Evolutionary conservation across 2,329 filamentous ascomycete genomes (phyloP).

Genomic region (Sporothrix curviconia): DNA sequence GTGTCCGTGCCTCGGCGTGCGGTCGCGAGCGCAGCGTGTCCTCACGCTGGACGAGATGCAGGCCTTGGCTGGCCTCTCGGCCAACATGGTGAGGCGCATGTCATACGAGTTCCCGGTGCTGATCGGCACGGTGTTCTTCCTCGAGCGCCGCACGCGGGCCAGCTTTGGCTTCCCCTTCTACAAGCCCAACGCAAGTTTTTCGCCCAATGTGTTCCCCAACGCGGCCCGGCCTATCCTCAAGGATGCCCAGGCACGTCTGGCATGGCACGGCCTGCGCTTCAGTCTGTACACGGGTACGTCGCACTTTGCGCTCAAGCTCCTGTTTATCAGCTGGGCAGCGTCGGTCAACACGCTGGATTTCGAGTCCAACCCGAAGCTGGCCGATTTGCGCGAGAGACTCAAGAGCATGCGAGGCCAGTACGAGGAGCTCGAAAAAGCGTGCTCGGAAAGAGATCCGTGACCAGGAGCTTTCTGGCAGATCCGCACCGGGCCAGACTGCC

Average conservation of each 20-base stretch:
- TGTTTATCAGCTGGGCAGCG: slow-evolving; percentile 12
- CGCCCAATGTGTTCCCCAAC: slow-evolving; percentile 15
- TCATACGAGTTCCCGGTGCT: slow-evolving; percentile 14
- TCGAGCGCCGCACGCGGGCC: slow-evolving; percentile 14
- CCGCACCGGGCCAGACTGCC: no score
- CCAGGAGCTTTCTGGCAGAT: no score
- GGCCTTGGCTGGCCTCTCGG: slow-evolving; percentile 16
- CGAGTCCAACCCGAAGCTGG: slow-evolving; percentile 13
- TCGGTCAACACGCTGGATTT: slow-evolving; percentile 10
- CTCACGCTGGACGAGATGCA: slow-evolving; percentile 20
- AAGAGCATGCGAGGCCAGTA: no score
- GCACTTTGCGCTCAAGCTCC: slow-evolving; percentile 10
- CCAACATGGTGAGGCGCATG: slow-evolving; percentile 11
- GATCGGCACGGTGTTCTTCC: background rate
- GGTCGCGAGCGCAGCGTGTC: slow-evolving; percentile 14
- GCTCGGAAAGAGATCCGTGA: no score
- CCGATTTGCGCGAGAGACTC: slow-evolving; percentile 13
- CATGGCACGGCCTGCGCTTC: slow-evolving; percentile 18
- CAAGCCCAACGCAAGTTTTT: slow-evolving; percentile 13
- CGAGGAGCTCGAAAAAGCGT: background rate
- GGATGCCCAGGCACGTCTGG: slow-evolving; percentile 9
- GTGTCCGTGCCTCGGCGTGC: slow-evolving; percentile 15
- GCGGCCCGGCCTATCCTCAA: background rate
- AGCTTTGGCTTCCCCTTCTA: slow-evolving; percentile 20
- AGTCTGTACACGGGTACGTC: slow-evolving; percentile 11